These are phyloP conservation scores for Paraglomus brasilianum DNA, from an alignment of 192 early-diverging fungal species.

Conservation along the genomic window DNA sequence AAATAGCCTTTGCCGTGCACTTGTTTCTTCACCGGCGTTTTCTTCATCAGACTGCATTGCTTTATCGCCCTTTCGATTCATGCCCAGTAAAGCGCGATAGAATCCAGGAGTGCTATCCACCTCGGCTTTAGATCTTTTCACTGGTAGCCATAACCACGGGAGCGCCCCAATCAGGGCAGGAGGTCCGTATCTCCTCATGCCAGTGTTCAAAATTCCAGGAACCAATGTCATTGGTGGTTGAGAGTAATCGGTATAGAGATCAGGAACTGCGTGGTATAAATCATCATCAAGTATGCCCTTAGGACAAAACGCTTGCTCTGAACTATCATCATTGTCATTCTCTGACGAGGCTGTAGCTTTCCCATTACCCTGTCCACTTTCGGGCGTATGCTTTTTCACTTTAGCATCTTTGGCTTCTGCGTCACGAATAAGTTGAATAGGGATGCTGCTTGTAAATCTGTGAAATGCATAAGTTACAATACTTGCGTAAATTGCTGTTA, in stretches of 20 bases:
- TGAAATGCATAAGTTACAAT: constrained; percentile 46
- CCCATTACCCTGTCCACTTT: not conserved
- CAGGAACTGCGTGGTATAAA: constrained; percentile 59
- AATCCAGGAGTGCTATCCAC: not conserved
- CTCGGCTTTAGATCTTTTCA: constrained; percentile 38
- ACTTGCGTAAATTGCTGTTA: constrained; percentile 48
- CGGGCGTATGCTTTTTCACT: not conserved
- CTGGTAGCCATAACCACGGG: constrained; percentile 73
- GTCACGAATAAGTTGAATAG: constrained; percentile 44
- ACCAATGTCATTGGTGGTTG: constrained; percentile 73
- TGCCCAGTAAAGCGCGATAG: constrained; percentile 13
- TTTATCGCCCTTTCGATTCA: not conserved
- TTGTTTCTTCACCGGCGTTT: no score
- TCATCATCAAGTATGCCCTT: constrained; percentile 55
- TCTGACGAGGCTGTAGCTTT: constrained; percentile 1
- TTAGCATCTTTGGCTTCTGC: not conserved
- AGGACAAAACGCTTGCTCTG: constrained; percentile 20
- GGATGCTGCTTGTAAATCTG: constrained; percentile 44
- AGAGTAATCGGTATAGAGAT: constrained; percentile 67
- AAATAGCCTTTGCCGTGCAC: no score
- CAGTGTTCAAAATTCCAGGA: constrained; percentile 69
- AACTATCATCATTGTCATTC: constrained; percentile 24
- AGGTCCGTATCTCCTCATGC: constrained; percentile 63
- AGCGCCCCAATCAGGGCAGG: constrained; percentile 65
- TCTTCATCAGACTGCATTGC: no score